These are phyloP conservation scores for Glycine latifolia DNA, from an alignment of 306 rosid genomes.

Conservation along the genomic window DNA sequence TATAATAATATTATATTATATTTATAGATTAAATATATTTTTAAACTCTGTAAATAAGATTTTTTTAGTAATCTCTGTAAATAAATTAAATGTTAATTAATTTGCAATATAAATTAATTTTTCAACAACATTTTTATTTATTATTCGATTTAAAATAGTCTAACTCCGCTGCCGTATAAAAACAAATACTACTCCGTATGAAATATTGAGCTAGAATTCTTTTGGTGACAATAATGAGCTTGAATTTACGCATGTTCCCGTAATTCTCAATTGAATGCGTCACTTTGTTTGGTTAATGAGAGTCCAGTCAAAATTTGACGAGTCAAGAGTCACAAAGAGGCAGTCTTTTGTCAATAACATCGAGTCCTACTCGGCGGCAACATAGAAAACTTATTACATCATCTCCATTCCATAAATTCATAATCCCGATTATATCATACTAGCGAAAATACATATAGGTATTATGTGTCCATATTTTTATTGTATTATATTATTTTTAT, in stretches of 20 bases:
- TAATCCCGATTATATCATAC: background rate
- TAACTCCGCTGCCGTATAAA: background rate
- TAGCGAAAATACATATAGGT: too few relatives aligned
- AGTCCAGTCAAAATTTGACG: slow-evolving; percentile 40
- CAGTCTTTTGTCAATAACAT: background rate
- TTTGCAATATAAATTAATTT: too few relatives aligned
- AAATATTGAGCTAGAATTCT: too few relatives aligned
- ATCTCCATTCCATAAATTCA: too few relatives aligned
- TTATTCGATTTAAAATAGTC: background rate
- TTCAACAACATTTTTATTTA: background rate
- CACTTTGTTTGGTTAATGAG: background rate
- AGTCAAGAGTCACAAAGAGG: slow-evolving; percentile 36
- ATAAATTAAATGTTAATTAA: too few relatives aligned
- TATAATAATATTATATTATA: background rate
- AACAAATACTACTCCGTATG: too few relatives aligned
- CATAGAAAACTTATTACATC: background rate
- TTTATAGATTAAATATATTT: background rate
- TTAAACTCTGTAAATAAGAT: background rate
- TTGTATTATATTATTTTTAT: too few relatives aligned
- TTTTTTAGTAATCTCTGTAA: too few relatives aligned
- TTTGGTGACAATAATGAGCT: too few relatives aligned
- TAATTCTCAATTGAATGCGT: background rate
- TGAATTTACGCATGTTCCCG: too few relatives aligned
- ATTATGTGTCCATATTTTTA: too few relatives aligned
- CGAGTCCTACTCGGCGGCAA: slow-evolving; percentile 37